Evolutionary conservation across 331 rosid species (phyloP).

Genomic region (Spiraea crenata): DNA sequence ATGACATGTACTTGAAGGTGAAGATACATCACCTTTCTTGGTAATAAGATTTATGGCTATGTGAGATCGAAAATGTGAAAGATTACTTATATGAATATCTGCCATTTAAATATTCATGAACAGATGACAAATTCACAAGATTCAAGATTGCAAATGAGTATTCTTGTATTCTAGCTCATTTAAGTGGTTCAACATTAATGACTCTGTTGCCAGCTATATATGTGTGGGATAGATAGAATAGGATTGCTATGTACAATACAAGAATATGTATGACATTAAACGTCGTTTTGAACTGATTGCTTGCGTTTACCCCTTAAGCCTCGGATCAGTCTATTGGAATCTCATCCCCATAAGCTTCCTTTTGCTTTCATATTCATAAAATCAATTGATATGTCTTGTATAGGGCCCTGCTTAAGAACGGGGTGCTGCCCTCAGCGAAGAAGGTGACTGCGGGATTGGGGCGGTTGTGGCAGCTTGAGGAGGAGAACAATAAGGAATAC

Average conservation of each 20-base stretch:
- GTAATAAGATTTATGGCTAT: slow-evolving; percentile 13
- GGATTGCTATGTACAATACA: neutral
- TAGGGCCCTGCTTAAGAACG: neutral
- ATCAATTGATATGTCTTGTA: neutral
- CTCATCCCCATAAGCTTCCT: neutral
- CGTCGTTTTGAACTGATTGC: neutral
- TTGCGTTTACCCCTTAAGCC: neutral
- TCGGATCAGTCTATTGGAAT: neutral
- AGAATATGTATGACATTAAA: neutral
- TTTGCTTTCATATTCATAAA: slow-evolving; percentile 14
- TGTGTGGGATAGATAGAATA: no score
- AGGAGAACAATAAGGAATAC: neutral
- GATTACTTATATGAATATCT: neutral
- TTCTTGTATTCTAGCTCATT: neutral
- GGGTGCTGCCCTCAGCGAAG: slow-evolving; percentile 21
- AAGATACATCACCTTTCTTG: neutral
- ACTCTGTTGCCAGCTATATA: no score
- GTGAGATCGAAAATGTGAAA: neutral
- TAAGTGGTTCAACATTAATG: neutral
- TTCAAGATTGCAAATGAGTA: neutral
- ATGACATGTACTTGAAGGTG: slow-evolving; percentile 28
- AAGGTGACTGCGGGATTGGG: slow-evolving; percentile 13
- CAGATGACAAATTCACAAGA: no score
- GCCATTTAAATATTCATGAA: neutral
- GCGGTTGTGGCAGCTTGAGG: slow-evolving; percentile 11